A percentile compares a stretch with the other conserved stretches of the same genome.
Evolutionary conservation across 2,329 filamentous ascomycete genomes (phyloP).

Genomic region (Pseudocercospora fuligena): DNA sequence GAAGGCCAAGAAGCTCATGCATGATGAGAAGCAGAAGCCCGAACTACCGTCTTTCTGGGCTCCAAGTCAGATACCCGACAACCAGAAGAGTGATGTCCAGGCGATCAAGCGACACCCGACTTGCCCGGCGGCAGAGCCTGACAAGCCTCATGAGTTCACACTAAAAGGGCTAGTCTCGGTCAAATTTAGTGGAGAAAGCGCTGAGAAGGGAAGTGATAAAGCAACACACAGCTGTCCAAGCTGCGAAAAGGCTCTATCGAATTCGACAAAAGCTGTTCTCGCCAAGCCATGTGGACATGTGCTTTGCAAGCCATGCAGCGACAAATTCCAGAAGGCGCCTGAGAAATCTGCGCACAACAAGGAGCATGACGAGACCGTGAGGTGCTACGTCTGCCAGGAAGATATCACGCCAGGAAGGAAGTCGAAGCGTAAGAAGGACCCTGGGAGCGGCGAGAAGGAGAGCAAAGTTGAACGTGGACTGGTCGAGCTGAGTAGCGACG

Average conservation of each 20-base stretch:
- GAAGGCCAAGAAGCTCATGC: slow-evolving; percentile 70
- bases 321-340: slow-evolving; percentile 75
- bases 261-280: slow-evolving; percentile 79
- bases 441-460: slow-evolving; percentile 49
- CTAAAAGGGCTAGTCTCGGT: slow-evolving; percentile 78
- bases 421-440: slow-evolving; percentile 35
- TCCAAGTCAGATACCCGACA: slow-evolving; percentile 75
- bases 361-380: slow-evolving; percentile 56
- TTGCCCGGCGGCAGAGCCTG: slow-evolving; percentile 71
- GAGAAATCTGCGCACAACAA: slow-evolving; percentile 63
- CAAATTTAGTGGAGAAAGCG: slow-evolving; percentile 74
- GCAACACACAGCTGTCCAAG: slow-evolving; percentile 73
- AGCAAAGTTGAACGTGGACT: slow-evolving; percentile 69
- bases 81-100: slow-evolving; percentile 52
- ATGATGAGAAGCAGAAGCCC: slow-evolving; percentile 66
- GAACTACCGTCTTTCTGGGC: slow-evolving; percentile 92
- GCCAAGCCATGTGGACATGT: slow-evolving; percentile 92
- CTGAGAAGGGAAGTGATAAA: slow-evolving; percentile 46
- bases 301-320: slow-evolving; percentile 80
- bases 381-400: slow-evolving; percentile 86
- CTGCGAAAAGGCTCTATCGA: slow-evolving; percentile 81
- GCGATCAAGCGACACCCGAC: slow-evolving; percentile 65
- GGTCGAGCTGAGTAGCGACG: slow-evolving; percentile 80
- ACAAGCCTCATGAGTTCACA: slow-evolving; percentile 73
- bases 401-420: slow-evolving; percentile 62